Conservation (phyloP, 305 asterid species). For the Fraxinus xanthoxyloides region DNA sequence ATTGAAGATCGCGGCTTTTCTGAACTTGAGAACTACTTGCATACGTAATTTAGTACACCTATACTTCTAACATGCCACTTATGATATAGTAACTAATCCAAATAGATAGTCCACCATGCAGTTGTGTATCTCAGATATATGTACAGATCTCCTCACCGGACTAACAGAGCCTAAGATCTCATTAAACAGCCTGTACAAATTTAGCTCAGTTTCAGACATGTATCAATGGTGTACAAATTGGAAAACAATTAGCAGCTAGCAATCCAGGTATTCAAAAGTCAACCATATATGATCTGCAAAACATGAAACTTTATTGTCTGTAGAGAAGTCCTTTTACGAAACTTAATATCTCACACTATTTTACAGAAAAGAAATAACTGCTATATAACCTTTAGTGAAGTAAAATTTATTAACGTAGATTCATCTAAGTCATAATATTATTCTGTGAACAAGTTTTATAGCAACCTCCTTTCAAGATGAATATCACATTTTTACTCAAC, state of each 20-base stretch:
- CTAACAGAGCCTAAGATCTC: neutral
- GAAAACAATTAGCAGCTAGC: neutral
- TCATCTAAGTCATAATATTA: neutral
- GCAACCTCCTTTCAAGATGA: neutral
- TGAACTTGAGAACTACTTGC: neutral
- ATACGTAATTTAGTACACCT: neutral
- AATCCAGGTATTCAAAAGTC: neutral
- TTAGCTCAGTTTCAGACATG: neutral
- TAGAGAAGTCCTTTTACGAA: neutral
- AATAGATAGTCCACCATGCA: neutral
- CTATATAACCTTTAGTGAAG: neutral
- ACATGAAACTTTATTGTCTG: neutral
- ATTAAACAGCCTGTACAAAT: neutral
- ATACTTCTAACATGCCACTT: neutral
- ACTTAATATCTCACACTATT: neutral
- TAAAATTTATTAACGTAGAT: neutral
- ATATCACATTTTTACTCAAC: neutral
- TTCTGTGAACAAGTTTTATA: neutral
- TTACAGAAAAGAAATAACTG: neutral
- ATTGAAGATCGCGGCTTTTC: neutral
- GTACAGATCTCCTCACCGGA: neutral
- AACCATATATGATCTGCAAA: slow-evolving; percentile 2
- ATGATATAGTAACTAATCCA: neutral
- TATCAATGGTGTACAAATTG: neutral
- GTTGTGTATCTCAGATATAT: neutral